phyloP scores from a whole-genome alignment of 148 eudicot genomes.

The Beta vulgaris region DNA sequence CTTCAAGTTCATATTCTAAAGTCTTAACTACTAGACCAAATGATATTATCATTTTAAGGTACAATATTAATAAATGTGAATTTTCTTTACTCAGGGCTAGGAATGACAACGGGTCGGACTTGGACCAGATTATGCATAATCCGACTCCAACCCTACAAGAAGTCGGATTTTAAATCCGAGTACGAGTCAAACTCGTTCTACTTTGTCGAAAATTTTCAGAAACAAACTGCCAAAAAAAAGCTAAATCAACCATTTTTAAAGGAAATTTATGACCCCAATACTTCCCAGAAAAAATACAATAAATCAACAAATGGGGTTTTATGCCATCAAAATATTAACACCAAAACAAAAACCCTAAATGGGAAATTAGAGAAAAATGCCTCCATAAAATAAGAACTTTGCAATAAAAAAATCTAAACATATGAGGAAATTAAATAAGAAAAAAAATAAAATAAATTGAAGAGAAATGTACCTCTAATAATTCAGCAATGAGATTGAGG shows the following conservation, averaged over 20 bases:
- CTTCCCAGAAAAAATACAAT: not conserved
- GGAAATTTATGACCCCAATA: not conserved
- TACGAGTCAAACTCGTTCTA: not conserved
- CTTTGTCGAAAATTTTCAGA: not conserved
- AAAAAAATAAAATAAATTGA: not conserved
- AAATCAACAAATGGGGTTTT: not conserved
- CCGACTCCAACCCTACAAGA: too few species aligned
- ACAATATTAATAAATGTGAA: too few species aligned
- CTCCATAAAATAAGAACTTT: not conserved
- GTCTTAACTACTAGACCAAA: too few species aligned
- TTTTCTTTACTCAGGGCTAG: too few species aligned
- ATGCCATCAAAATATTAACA: not conserved
- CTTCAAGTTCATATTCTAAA: too few species aligned
- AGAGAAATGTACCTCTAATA: conserved; percentile 2
- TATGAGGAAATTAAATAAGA: not conserved
- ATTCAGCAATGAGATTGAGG: not conserved
- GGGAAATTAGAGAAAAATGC: not conserved
- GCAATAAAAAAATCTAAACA: not conserved
- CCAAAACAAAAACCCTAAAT: conserved; percentile 8
- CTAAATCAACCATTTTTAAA: not conserved
- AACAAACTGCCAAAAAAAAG: too few species aligned
- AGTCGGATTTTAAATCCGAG: too few species aligned
- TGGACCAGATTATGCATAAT: too few species aligned
- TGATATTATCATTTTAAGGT: too few species aligned
- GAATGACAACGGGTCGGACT: too few species aligned